Evolutionary conservation across 2,329 filamentous ascomycete species (phyloP).

Genomic region (Colletotrichum cereale): DNA sequence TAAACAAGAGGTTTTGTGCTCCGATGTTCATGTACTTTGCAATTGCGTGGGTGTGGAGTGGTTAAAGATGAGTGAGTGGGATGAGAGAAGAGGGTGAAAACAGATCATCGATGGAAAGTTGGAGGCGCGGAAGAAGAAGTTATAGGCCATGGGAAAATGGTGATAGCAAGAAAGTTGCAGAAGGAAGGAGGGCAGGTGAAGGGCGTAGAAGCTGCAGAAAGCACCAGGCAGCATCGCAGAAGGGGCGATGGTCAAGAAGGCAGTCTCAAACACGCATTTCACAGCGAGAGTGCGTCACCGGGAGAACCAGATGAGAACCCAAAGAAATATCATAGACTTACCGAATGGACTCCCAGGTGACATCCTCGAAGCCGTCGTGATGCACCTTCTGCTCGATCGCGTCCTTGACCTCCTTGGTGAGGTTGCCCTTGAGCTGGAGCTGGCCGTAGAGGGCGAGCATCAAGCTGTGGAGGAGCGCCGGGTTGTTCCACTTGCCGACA

Average conservation of each 20-base stretch:
- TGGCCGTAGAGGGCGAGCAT: conserved; percentile 50
- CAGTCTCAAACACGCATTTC: not conserved
- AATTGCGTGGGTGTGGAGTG: not conserved
- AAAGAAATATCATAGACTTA: conserved; percentile 46
- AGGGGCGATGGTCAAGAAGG: not conserved
- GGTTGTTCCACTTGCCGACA: conserved; percentile 48
- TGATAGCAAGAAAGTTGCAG: not conserved
- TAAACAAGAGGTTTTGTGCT: not conserved
- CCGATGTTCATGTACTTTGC: not conserved
- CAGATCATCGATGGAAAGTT: not conserved
- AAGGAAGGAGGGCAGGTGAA: not conserved
- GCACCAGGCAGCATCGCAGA: conserved; percentile 3
- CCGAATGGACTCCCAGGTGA: conserved; percentile 62
- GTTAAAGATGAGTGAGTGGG: conserved; percentile 1
- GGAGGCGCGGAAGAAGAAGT: conserved; percentile 20
- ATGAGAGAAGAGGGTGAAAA: not conserved
- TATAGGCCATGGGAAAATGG: not conserved
- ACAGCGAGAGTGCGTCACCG: not conserved
- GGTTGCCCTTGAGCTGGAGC: conserved; percentile 45
- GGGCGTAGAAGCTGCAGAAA: not conserved
- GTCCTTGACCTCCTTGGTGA: conserved; percentile 47
- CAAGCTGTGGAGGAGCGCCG: conserved; percentile 51
- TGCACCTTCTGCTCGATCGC: conserved; percentile 51
- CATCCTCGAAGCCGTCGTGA: conserved; percentile 46
- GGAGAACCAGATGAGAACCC: conserved; percentile 1